These are phyloP conservation scores for Croton setiger DNA, from an alignment of 441 rosid genomes.

Conservation along the genomic window DNA sequence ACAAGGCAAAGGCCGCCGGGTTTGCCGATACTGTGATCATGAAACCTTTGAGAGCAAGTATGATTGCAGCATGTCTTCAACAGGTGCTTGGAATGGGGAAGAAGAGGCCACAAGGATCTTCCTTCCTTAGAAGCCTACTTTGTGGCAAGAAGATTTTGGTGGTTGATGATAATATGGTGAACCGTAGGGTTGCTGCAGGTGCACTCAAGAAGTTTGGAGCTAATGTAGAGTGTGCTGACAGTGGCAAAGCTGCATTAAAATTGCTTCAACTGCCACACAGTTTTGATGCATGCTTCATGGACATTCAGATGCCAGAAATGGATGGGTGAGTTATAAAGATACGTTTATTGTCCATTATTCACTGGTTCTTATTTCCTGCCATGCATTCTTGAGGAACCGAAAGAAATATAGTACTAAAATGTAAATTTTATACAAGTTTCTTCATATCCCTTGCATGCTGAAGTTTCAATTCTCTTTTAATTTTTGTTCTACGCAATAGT, in stretches of 20 bases:
- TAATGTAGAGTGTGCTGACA: constrained; percentile 71
- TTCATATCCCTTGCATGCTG: background rate
- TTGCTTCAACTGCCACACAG: constrained; percentile 73
- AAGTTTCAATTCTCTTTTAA: background rate
- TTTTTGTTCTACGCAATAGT: background rate
- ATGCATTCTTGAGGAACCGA: background rate
- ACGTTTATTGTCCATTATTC: background rate
- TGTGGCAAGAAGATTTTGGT: constrained; percentile 78
- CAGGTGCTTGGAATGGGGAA: constrained; percentile 70
- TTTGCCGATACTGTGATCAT: constrained; percentile 82
- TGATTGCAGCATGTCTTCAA: constrained; percentile 94
- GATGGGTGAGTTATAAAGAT: constrained; percentile 56
- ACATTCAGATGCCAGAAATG: constrained; percentile 98
- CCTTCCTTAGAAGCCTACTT: constrained; percentile 50
- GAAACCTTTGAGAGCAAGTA: constrained; percentile 95
- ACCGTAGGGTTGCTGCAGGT: constrained; percentile 91
- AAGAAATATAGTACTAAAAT: background rate
- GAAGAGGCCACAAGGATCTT: constrained; percentile 52
- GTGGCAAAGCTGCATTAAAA: constrained; percentile 72
- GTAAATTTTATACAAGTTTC: background rate
- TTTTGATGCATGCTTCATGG: constrained; percentile 98
- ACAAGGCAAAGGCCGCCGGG: constrained; percentile 70
- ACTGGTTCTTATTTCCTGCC: background rate
- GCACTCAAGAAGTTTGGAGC: constrained; percentile 96
- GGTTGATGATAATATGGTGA: constrained; percentile 88